phyloP scores from a whole-genome alignment of 208 protist species.

The Trypanosoma vivax region DNA sequence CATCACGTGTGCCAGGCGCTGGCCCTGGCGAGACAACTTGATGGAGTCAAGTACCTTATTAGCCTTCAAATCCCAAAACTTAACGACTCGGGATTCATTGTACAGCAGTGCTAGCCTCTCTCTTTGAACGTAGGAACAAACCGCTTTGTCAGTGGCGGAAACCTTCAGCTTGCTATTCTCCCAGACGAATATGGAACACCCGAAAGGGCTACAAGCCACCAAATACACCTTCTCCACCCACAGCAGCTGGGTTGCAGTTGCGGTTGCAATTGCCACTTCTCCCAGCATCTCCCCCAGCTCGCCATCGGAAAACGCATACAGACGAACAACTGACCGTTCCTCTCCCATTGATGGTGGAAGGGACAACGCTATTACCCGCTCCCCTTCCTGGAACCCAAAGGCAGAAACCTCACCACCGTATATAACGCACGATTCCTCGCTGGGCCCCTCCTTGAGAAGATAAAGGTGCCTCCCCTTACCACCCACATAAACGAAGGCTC shows the following conservation, averaged over 20 bases:
- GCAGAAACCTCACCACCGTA: conserved; percentile 29
- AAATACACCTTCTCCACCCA: conserved; percentile 43
- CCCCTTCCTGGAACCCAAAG: conserved; percentile 24
- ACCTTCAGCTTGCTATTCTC: conserved; percentile 29
- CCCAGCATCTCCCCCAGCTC: conserved; percentile 43
- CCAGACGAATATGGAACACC: conserved; percentile 26
- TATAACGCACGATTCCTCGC: conserved; percentile 20
- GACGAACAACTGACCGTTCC: conserved; percentile 16
- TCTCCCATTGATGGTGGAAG: neutral
- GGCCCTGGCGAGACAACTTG: neutral
- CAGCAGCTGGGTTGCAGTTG: conserved; percentile 22
- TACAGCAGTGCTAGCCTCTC: conserved; percentile 33
- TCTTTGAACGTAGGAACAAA: conserved; percentile 21
- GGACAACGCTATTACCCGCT: conserved; percentile 19
- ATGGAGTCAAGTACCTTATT: conserved; percentile 27
- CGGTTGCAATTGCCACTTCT: conserved; percentile 28
- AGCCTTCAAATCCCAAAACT: conserved; percentile 56
- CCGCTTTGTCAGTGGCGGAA: conserved; percentile 23
- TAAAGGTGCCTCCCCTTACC: conserved; percentile 6
- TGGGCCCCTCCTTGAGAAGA: conserved; percentile 10
- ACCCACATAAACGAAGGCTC: conserved; percentile 12
- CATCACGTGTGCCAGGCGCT: conserved; percentile 3
- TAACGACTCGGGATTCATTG: conserved; percentile 9
- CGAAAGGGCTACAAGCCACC: conserved; percentile 17
- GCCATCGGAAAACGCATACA: conserved; percentile 29